Percentiles rank a stretch among this genome's conserved stretches.
Evolutionary conservation across 2,329 filamentous ascomycete genomes (phyloP).

Genomic region (Mollisiaceae sp.): DNA sequence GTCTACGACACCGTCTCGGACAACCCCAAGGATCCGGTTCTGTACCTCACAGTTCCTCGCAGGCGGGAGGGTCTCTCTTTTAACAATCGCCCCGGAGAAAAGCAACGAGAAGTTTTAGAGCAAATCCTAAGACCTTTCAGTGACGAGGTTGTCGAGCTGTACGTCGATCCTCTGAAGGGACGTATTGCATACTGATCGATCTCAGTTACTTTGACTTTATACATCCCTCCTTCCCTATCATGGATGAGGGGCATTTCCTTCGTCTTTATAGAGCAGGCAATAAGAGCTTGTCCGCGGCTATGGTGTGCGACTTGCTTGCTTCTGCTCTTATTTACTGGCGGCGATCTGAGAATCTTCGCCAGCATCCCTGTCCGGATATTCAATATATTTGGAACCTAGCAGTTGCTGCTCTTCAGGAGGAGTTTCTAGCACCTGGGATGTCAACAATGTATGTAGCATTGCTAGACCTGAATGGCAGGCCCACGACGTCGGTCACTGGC

Average conservation of each 20-base stretch:
- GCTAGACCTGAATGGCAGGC: slow-evolving; percentile 63
- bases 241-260: slow-evolving; percentile 60
- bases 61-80: slow-evolving; percentile 44
- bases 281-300: slow-evolving; percentile 57
- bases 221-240: slow-evolving; percentile 65
- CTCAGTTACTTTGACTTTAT: slow-evolving; percentile 59
- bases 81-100: slow-evolving; percentile 50
- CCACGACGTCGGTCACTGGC: slow-evolving; percentile 63
- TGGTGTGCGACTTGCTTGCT: slow-evolving; percentile 63
- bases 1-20: slow-evolving; percentile 48
- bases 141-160: slow-evolving; percentile 56
- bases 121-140: slow-evolving; percentile 62
- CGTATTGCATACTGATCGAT: slow-evolving; percentile 13
- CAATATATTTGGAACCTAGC: slow-evolving; percentile 68
- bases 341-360: slow-evolving; percentile 49
- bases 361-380: slow-evolving; percentile 58
- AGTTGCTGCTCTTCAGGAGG: slow-evolving; percentile 62
- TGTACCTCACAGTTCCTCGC: slow-evolving; percentile 38
- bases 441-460: slow-evolving; percentile 62
- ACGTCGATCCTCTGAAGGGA: slow-evolving; percentile 30
- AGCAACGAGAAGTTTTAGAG: slow-evolving; percentile 59
- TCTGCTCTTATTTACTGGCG: slow-evolving; percentile 64
- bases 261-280: slow-evolving; percentile 51
- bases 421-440: slow-evolving; percentile 62
- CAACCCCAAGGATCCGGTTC: slow-evolving; percentile 52